These are phyloP conservation scores for Paramarasmius palmivorus DNA, from an alignment of 1,284 basidiomycete genomes.

Conservation along the genomic window DNA sequence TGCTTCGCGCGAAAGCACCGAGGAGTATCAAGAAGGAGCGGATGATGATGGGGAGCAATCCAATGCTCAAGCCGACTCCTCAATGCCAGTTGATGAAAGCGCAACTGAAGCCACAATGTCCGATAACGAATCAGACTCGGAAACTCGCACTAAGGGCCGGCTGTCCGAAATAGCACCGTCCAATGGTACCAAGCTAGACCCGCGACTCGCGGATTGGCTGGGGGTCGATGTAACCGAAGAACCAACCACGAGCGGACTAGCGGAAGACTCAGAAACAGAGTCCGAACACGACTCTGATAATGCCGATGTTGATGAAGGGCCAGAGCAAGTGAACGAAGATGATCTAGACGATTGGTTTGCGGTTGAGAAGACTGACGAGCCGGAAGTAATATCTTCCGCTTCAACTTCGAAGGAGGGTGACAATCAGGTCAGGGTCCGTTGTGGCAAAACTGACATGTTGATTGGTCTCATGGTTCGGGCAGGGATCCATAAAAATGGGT, in stretches of 20 bases:
- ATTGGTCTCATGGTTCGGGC: conserved; percentile 11
- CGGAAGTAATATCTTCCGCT: conserved; percentile 1
- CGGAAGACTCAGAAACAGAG: conserved; percentile 46
- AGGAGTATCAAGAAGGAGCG: conserved; percentile 42
- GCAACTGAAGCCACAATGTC: conserved; percentile 23
- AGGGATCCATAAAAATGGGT: conserved; percentile 59
- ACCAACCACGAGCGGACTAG: conserved; percentile 6
- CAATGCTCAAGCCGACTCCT: conserved; percentile 16
- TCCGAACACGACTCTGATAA: conserved; percentile 75
- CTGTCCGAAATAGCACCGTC: conserved; percentile 11
- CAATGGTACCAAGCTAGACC: conserved; percentile 32
- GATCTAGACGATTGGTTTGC: conserved; percentile 49
- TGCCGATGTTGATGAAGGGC: conserved; percentile 45
- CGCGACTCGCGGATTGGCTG: conserved; percentile 65
- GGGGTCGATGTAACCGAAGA: conserved; percentile 36
- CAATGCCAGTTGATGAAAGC: conserved; percentile 15
- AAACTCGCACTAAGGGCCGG: neutral
- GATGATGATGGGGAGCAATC: conserved; percentile 29
- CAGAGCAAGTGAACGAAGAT: conserved; percentile 34
- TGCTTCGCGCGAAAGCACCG: conserved; percentile 34
- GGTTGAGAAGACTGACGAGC: conserved; percentile 24
- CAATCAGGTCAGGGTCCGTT: neutral
- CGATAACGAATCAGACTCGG: conserved; percentile 16
- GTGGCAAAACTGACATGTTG: conserved; percentile 15
- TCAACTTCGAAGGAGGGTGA: conserved; percentile 2